These are phyloP conservation scores for Aaosphaeria arxii DNA, from an alignment of 2,329 filamentous ascomycete species.

Conservation along the genomic window DNA sequence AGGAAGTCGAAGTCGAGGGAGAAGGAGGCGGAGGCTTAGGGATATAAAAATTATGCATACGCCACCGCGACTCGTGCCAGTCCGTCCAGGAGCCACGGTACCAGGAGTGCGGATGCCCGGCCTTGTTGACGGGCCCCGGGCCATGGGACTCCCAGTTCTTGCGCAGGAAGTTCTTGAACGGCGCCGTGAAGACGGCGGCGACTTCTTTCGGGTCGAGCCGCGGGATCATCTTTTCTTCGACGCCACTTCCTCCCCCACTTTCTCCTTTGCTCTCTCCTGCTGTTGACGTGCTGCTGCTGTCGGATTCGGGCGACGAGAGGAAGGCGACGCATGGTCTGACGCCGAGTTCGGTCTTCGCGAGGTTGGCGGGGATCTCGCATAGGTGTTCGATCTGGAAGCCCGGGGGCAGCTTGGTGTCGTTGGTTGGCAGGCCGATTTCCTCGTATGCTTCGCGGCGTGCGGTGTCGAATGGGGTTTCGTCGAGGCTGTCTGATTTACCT, in stretches of 20 bases:
- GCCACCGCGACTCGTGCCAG: slow-evolving; percentile 77
- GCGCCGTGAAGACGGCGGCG: slow-evolving; percentile 87
- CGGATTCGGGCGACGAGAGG: slow-evolving; percentile 44
- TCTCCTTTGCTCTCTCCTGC: too few species aligned
- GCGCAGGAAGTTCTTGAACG: slow-evolving; percentile 78
- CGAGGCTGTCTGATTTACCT: slow-evolving; percentile 55
- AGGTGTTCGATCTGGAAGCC: slow-evolving; percentile 86
- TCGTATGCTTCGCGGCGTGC: slow-evolving; percentile 88
- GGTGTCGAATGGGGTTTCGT: slow-evolving; percentile 68
- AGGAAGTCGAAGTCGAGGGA: background rate
- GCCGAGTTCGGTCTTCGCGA: slow-evolving; percentile 50
- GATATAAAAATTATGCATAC: slow-evolving; percentile 89
- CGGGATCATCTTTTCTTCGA: slow-evolving; percentile 71
- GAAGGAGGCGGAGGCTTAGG: slow-evolving; percentile 44
- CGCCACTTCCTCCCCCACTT: slow-evolving; percentile 1
- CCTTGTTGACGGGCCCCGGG: slow-evolving; percentile 38
- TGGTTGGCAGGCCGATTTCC: slow-evolving; percentile 83
- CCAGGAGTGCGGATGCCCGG: slow-evolving; percentile 60
- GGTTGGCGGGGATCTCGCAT: slow-evolving; percentile 68
- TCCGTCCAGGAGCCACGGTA: slow-evolving; percentile 80
- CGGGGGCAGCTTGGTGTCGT: slow-evolving; percentile 64
- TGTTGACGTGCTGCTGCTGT: slow-evolving; percentile 28
- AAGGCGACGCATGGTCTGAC: slow-evolving; percentile 57
- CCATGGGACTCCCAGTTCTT: slow-evolving; percentile 54
- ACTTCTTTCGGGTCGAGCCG: slow-evolving; percentile 86